phyloP scores from a whole-genome alignment of 768 basidiomycete species.

The Agrocybe pediades region DNA sequence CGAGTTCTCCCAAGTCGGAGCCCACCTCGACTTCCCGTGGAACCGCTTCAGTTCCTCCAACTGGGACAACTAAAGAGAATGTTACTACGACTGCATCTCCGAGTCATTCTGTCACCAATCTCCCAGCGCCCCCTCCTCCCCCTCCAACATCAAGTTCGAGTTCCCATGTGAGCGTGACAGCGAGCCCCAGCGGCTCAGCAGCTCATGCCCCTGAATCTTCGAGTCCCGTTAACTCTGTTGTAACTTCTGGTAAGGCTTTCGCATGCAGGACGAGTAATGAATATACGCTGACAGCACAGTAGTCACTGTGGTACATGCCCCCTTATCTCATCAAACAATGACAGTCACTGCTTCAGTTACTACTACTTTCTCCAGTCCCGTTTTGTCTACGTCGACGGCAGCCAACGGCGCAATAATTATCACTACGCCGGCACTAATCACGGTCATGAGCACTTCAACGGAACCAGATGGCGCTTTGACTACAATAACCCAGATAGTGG shows the following conservation, averaged over 20 bases:
- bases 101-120: not conserved
- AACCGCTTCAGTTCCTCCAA: not conserved
- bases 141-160: constrained; percentile 2
- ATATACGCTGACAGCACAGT: too few relatives aligned
- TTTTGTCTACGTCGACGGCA: constrained; percentile 42
- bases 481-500: constrained; percentile 54
- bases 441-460: constrained; percentile 47
- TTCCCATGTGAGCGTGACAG: too few relatives aligned
- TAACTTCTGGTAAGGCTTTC: constrained; percentile 16
- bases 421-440: constrained; percentile 47
- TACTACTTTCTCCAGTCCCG: constrained; percentile 32
- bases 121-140: constrained; percentile 3
- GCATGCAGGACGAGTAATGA: too few relatives aligned
- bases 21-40: not conserved
- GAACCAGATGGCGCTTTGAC: constrained; percentile 43
- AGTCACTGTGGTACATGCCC: constrained; percentile 16
- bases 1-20: not conserved
- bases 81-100: not conserved
- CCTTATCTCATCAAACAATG: constrained; percentile 12
- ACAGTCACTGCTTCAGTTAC: constrained; percentile 18
- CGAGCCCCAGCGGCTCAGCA: too few relatives aligned
- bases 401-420: constrained; percentile 37
- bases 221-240: constrained; percentile 13
- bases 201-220: not conserved
- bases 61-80: not conserved